A percentile compares a stretch with the other conserved stretches of the same genome.
phyloP scores from a whole-genome alignment of 2,329 filamentous ascomycete species.

The Lachnellula suecica region DNA sequence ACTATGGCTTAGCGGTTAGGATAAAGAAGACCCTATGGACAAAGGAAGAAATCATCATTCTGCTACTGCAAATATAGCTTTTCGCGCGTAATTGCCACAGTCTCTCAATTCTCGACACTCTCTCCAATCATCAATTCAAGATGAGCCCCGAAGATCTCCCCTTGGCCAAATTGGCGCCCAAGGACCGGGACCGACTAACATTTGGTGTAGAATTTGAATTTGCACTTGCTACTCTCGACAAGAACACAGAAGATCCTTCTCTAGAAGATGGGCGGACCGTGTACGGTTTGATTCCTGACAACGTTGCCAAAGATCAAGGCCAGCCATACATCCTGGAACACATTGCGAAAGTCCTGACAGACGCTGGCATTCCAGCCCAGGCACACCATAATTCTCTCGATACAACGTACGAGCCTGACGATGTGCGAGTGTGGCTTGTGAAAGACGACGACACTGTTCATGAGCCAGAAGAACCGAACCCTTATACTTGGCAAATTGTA shows the following conservation, averaged over 20 bases:
- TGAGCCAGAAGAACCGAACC: neutral
- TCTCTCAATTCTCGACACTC: no score
- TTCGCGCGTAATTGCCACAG: no score
- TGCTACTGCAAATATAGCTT: no score
- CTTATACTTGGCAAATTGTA: neutral
- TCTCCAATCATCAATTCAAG: no score
- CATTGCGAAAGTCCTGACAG: neutral
- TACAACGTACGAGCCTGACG: no score
- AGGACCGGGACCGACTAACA: neutral
- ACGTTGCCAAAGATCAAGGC: neutral
- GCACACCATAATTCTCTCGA: neutral
- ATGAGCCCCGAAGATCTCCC: neutral
- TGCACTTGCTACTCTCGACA: neutral
- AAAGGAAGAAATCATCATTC: no score
- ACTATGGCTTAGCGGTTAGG: no score
- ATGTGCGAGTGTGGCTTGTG: neutral
- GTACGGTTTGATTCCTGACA: neutral
- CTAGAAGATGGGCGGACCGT: neutral
- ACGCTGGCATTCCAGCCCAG: neutral
- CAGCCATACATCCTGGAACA: neutral
- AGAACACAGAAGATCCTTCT: neutral
- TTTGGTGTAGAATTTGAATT: neutral
- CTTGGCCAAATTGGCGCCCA: neutral
- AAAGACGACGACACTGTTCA: neutral
- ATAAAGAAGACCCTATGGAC: no score